phyloP scores from a whole-genome alignment of 306 rosid species.

The Prunus mume region DNA sequence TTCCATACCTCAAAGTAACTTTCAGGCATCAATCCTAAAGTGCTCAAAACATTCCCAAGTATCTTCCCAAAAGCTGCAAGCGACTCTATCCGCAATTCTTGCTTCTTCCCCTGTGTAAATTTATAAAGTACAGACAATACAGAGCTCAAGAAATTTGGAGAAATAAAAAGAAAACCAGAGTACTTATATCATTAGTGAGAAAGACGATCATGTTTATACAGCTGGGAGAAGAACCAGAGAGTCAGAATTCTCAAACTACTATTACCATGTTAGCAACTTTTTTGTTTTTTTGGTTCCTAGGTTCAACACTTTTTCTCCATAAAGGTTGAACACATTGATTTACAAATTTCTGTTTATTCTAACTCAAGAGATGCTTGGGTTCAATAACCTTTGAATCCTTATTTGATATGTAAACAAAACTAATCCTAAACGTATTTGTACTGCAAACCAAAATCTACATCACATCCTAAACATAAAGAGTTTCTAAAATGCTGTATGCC shows the following conservation, averaged over 20 bases:
- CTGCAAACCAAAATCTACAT: neutral
- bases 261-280: neutral
- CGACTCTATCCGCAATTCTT: constrained; percentile 66
- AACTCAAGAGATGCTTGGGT: neutral
- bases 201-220: neutral
- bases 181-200: constrained; percentile 14
- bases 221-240: neutral
- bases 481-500: neutral
- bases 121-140: constrained; percentile 20
- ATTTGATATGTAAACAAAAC: neutral
- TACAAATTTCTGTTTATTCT: neutral
- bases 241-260: neutral
- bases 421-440: neutral
- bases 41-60: constrained; percentile 48
- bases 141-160: neutral
- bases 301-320: neutral
- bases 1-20: constrained; percentile 65
- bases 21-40: constrained; percentile 75
- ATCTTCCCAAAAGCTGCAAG: constrained; percentile 70
- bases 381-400: neutral
- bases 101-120: constrained; percentile 71
- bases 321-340: neutral
- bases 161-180: neutral
- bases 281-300: neutral
- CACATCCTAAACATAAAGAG: neutral